phyloP scores from a whole-genome alignment of 306 rosid genomes.

The Lotus japonicus region DNA sequence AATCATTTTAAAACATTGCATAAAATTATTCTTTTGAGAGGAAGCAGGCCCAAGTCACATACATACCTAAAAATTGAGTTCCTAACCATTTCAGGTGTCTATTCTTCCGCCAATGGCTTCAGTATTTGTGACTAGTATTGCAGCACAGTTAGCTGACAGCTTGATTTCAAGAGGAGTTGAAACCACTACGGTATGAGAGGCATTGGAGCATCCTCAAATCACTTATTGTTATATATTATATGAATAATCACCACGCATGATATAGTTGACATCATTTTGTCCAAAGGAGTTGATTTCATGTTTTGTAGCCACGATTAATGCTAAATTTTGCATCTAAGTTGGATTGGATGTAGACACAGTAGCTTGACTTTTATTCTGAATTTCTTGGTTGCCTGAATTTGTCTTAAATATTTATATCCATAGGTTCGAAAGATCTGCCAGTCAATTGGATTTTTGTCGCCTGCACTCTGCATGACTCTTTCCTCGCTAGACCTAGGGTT shows the following conservation, averaged over 20 bases:
- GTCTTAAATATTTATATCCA: not conserved
- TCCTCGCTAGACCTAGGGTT: constrained; percentile 92
- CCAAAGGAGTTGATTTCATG: not conserved
- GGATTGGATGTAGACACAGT: constrained; percentile 1
- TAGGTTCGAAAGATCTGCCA: constrained; percentile 98
- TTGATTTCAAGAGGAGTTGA: constrained; percentile 86
- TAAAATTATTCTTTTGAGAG: not conserved
- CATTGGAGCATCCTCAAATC: constrained; percentile 4
- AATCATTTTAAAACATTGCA: not conserved
- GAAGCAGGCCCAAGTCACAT: not conserved
- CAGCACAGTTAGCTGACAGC: constrained; percentile 81
- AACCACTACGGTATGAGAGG: constrained; percentile 61
- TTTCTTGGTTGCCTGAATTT: constrained; percentile 16
- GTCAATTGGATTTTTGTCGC: constrained; percentile 89
- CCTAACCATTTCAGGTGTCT: constrained; percentile 63
- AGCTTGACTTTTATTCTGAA: constrained; percentile 9
- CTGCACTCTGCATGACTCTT: constrained; percentile 97
- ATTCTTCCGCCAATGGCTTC: constrained; percentile 94
- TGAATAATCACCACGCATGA: not conserved
- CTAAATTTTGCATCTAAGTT: not conserved
- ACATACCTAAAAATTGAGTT: not conserved
- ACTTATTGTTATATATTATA: not conserved
- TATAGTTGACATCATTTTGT: not conserved
- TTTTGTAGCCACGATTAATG: constrained; percentile 2
- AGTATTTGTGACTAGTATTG: constrained; percentile 56